A percentile compares a stretch with the other conserved stretches of the same genome.
These are phyloP conservation scores for Boletus edulis DNA, from an alignment of 768 basidiomycete species.

Conservation along the genomic window DNA sequence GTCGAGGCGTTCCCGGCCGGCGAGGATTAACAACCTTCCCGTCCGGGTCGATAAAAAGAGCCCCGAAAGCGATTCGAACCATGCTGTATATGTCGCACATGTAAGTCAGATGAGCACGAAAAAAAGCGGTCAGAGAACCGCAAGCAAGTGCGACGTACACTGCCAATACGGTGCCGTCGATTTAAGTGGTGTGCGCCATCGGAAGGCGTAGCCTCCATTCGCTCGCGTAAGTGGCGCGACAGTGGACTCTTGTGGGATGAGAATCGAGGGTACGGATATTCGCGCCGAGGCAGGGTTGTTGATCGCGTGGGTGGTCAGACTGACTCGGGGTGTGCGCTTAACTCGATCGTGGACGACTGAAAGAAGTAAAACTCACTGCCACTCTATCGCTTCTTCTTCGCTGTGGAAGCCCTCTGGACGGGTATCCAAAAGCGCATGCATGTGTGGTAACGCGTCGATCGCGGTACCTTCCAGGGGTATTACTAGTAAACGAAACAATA, in stretches of 20 bases:
- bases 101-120: not conserved
- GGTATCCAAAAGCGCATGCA: conserved; percentile 83
- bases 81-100: conserved; percentile 51
- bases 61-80: conserved; percentile 85
- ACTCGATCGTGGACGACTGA: not conserved
- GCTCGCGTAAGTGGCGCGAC: conserved; percentile 28
- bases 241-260: conserved; percentile 48
- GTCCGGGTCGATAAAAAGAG: conserved; percentile 75
- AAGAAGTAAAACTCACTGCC: conserved; percentile 74
- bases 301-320: conserved; percentile 79
- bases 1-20: conserved; percentile 91
- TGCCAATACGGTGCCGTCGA: conserved; percentile 90
- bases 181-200: conserved; percentile 83
- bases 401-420: conserved; percentile 85
- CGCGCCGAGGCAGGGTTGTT: conserved; percentile 80
- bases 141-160: conserved; percentile 45
- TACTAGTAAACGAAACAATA: not conserved
- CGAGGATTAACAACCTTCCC: conserved; percentile 85
- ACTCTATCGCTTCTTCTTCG: conserved; percentile 83
- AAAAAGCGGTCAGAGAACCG: not conserved
- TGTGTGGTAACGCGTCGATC: conserved; percentile 87
- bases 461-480: conserved; percentile 64
- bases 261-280: conserved; percentile 81
- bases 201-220: conserved; percentile 35
- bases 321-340: conserved; percentile 27